These are phyloP conservation scores for Pilasporangium apinafurcum DNA, from an alignment of 352 stramenopile species.

Conservation along the genomic window DNA sequence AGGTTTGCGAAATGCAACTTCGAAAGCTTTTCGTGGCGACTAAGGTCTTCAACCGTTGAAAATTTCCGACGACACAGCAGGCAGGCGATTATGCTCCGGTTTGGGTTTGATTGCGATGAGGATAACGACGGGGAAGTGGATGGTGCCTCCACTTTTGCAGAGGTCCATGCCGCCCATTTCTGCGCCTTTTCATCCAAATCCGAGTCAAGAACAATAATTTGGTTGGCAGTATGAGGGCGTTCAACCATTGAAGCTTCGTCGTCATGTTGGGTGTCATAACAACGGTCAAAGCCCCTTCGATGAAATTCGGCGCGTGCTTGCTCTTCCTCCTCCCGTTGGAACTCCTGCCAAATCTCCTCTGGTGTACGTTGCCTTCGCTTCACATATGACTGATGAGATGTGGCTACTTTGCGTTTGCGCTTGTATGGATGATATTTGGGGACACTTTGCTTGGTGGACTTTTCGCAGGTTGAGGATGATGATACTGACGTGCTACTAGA, in stretches of 20 bases:
- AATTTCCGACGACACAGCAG: constrained; percentile 73
- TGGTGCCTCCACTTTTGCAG: too few relatives aligned
- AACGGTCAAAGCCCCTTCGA: constrained; percentile 53
- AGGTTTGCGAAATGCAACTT: constrained; percentile 46
- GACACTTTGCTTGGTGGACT: background rate
- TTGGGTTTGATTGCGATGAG: background rate
- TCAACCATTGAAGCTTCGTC: background rate
- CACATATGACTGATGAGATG: background rate
- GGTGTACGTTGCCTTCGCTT: constrained; percentile 29
- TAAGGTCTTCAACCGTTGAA: constrained; percentile 20
- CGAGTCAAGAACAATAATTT: constrained; percentile 34
- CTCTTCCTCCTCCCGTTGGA: constrained; percentile 69
- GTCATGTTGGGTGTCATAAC: constrained; percentile 21
- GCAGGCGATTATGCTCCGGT: constrained; percentile 52
- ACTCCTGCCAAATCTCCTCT: constrained; percentile 64
- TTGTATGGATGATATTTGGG: constrained; percentile 6
- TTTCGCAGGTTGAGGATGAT: background rate
- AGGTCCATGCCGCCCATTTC: constrained; percentile 35
- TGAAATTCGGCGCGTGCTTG: constrained; percentile 49
- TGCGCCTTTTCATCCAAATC: constrained; percentile 27
- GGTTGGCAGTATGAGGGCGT: constrained; percentile 10
- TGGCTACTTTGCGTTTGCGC: constrained; percentile 14
- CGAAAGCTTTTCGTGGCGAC: constrained; percentile 48
- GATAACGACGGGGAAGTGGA: constrained; percentile 3
- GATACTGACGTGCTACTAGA: background rate